Evolutionary conservation across 2,329 filamentous ascomycete species (phyloP).

Genomic region (Amauroascus niger): DNA sequence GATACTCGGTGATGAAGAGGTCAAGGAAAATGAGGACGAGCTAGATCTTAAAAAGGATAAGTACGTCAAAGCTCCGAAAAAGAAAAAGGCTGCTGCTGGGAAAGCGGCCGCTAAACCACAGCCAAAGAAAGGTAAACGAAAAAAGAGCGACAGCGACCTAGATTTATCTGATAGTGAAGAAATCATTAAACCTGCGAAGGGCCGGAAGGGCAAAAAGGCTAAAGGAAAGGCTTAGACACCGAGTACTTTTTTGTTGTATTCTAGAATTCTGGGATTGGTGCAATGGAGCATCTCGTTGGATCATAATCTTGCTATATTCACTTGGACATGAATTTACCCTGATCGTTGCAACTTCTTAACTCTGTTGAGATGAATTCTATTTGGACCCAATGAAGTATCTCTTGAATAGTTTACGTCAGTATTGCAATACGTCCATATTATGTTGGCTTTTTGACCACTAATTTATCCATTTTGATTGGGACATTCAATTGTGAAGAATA

Average conservation of each 20-base stretch:
- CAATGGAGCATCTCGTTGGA: background rate
- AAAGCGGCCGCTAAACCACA: conserved; percentile 13
- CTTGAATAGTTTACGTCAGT: background rate
- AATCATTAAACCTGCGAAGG: conserved; percentile 46
- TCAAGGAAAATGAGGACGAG: conserved; percentile 59
- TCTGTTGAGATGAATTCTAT: too few relatives aligned
- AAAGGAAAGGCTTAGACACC: conserved; percentile 9
- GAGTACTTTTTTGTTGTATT: background rate
- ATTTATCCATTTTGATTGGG: too few relatives aligned
- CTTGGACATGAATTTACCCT: conserved; percentile 4
- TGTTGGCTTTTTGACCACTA: background rate
- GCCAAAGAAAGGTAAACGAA: conserved; percentile 28
- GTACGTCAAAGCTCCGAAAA: conserved; percentile 88
- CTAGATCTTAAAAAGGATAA: conserved; percentile 89
- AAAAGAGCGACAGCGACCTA: conserved; percentile 27
- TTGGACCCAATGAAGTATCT: background rate
- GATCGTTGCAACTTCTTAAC: background rate
- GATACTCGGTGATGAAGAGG: conserved; percentile 42
- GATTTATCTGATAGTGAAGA: conserved; percentile 41
- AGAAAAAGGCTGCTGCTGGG: conserved; percentile 43
- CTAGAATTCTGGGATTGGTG: background rate
- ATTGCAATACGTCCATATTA: too few relatives aligned
- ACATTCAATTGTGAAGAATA: too few relatives aligned
- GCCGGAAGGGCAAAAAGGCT: conserved; percentile 11
- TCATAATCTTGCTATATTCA: background rate